Evolutionary conservation across 345 rosid genomes (phyloP), one percentile per base, ranked within the genome.

Genomic region (Eucalyptus melliodora): DNA sequence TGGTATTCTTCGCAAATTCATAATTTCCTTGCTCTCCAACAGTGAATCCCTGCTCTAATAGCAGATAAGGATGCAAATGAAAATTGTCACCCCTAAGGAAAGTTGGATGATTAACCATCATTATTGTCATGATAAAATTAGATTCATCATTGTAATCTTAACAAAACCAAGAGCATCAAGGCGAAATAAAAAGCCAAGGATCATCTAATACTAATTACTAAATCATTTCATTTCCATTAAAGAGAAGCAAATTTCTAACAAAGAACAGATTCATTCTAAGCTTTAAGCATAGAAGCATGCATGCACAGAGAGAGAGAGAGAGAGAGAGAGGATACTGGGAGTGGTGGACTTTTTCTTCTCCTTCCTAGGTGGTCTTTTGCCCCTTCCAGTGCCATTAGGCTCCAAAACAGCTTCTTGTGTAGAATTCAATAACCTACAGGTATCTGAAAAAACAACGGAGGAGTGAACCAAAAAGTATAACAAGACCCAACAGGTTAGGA

Each of bases 281-380:
- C 85, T 77, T 11, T 37, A 77, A 77, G 50, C 34, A 65, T 72
- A 23, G n/a, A 44, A 59, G 59, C 31, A 7, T 9, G 49, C 50
- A 24, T 1, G 11, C 24, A n/a, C 49, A 62, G 47, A 87, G 40
- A 30, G 67, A 85, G 92, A 62, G 56, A 60, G 85, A 86, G 50
- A 62, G 62, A 62, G 50, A 87, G 40, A 30, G 67, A 85, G 92
- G 95, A 95, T 95, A 95, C 96, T 93, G 85, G 91, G 86, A 90
- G 77, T 87, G 89, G 94, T 72, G 56, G 89, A 89, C 92, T 93
- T 95, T 91, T 91, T 95, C 93, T 92, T 94, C 91, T 94, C 95
- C 93, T 94, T 95, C 90, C 93, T 92, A 50, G 92, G 94, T 89
- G 94, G 95, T 89, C 93, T 94, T 91, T 93, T 91, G 80, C 69